A percentile compares a stretch with the other conserved stretches of the same genome.
These are phyloP conservation scores for Cryptococcus sp. DNA, from an alignment of 1,284 basidiomycete genomes.

Conservation along the genomic window DNA sequence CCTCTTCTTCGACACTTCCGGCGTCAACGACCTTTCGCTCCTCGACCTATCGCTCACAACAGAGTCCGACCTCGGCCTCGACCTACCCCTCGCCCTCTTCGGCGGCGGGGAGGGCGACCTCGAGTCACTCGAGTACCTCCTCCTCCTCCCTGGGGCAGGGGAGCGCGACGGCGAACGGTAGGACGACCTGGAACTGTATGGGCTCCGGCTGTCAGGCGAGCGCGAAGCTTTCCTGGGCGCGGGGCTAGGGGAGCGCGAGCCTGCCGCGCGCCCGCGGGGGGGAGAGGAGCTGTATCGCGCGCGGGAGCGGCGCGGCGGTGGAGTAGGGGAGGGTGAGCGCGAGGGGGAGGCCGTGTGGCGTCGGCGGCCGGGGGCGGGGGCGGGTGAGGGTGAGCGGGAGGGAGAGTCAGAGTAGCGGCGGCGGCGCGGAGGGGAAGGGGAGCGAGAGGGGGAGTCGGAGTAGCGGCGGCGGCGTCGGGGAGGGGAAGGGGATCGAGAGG, in stretches of 20 bases:
- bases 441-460: conserved; percentile 13
- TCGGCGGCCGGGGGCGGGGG: neutral
- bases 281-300: conserved; percentile 2
- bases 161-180: neutral
- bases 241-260: conserved; percentile 7
- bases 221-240: conserved; percentile 6
- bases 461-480: conserved; percentile 7
- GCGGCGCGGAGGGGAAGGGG: conserved; percentile 1
- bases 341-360: conserved; percentile 10
- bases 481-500: conserved; percentile 5
- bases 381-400: conserved; percentile 8
- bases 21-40: conserved; percentile 33
- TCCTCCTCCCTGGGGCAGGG: neutral
- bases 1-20: conserved; percentile 21
- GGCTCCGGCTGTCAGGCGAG: neutral
- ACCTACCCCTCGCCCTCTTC: conserved; percentile 15
- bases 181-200: neutral
- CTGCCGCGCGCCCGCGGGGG: conserved; percentile 7
- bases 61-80: neutral
- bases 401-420: conserved; percentile 9
- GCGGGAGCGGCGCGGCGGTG: conserved; percentile 1
- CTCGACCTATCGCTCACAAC: conserved; percentile 22
- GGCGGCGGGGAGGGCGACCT: conserved; percentile 15
- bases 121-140: neutral
- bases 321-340: conserved; percentile 5